Evolutionary conservation across 352 stramenopile genomes (phyloP).

Genomic region (Pythium scleroteichum): DNA sequence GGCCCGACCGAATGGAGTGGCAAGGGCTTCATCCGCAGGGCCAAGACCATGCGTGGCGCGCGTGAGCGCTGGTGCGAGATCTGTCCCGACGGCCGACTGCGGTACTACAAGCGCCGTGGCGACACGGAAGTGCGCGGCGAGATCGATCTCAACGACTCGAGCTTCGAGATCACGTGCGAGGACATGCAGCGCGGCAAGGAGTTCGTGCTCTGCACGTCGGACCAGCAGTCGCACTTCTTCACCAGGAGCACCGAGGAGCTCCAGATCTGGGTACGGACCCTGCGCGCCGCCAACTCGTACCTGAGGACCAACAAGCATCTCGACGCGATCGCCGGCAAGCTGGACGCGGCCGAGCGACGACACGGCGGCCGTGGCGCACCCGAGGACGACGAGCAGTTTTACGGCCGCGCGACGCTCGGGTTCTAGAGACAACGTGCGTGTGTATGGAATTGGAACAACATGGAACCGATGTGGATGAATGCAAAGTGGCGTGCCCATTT

Average conservation of each 20-base stretch:
- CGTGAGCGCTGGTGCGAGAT: conserved; percentile 88
- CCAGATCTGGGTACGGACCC: conserved; percentile 75
- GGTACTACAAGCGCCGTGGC: conserved; percentile 88
- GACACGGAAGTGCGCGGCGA: conserved; percentile 81
- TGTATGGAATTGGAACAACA: conserved; percentile 3
- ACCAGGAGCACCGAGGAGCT: conserved; percentile 72
- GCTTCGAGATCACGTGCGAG: conserved; percentile 82
- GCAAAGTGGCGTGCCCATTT: background rate
- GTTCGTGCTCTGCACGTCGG: conserved; percentile 79
- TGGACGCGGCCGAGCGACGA: conserved; percentile 31
- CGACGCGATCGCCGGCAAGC: conserved; percentile 34
- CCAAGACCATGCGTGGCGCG: conserved; percentile 85
- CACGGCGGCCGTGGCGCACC: conserved; percentile 30
- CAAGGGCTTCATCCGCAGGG: conserved; percentile 72
- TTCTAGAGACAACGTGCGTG: conserved; percentile 45
- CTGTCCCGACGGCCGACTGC: conserved; percentile 62
- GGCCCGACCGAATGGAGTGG: conserved; percentile 85
- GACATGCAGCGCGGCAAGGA: conserved; percentile 72
- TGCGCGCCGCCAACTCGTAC: conserved; percentile 67
- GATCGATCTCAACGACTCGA: conserved; percentile 77
- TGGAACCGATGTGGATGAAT: conserved; percentile 8
- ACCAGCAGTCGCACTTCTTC: conserved; percentile 88
- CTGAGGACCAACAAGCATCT: conserved; percentile 50
- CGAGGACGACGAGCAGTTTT: conserved; percentile 80
- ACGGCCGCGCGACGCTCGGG: conserved; percentile 77